Conservation (phyloP, 805 yeast species). For the Yamadazyma sp. region DNA sequence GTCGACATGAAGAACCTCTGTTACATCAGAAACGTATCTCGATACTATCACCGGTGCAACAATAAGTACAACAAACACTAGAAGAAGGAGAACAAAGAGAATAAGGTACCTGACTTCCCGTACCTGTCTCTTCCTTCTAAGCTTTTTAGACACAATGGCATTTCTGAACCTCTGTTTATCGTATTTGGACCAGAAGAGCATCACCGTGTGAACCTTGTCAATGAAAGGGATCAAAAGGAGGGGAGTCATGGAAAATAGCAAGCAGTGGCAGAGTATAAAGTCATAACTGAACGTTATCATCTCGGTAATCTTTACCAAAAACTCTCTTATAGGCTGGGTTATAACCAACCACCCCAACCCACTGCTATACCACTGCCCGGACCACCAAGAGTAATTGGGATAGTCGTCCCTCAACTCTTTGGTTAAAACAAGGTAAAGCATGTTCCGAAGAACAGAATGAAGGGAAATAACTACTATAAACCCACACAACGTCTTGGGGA, state of each 20-base stretch:
- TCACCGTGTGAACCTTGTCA: conserved; percentile 49
- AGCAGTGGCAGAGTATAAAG: conserved; percentile 44
- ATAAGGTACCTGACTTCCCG: conserved; percentile 44
- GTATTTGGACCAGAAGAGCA: conserved; percentile 48
- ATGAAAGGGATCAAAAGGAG: conserved; percentile 44
- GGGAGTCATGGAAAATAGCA: conserved; percentile 42
- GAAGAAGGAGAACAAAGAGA: conserved; percentile 43
- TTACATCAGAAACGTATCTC: conserved; percentile 12
- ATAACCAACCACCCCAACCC: conserved; percentile 36
- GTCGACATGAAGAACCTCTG: conserved; percentile 9
- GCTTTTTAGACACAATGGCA: conserved; percentile 41
- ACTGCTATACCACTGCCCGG: conserved; percentile 47
- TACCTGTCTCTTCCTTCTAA: conserved; percentile 30
- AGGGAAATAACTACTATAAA: conserved; percentile 36
- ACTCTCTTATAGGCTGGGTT: conserved; percentile 49
- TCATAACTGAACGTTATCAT: conserved; percentile 49
- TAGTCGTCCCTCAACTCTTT: conserved; percentile 43
- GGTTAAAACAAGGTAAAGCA: conserved; percentile 36
- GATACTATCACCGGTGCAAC: conserved; percentile 46
- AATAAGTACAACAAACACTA: conserved; percentile 41
- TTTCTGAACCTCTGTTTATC: conserved; percentile 36
- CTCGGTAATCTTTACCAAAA: conserved; percentile 45
- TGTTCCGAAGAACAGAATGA: conserved; percentile 30
- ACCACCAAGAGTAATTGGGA: conserved; percentile 53
- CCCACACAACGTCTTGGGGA: conserved; percentile 38